Base-by-base conservation (phyloP, 1,284 basidiomycete species). In the Dichomitus squalens region DNA sequence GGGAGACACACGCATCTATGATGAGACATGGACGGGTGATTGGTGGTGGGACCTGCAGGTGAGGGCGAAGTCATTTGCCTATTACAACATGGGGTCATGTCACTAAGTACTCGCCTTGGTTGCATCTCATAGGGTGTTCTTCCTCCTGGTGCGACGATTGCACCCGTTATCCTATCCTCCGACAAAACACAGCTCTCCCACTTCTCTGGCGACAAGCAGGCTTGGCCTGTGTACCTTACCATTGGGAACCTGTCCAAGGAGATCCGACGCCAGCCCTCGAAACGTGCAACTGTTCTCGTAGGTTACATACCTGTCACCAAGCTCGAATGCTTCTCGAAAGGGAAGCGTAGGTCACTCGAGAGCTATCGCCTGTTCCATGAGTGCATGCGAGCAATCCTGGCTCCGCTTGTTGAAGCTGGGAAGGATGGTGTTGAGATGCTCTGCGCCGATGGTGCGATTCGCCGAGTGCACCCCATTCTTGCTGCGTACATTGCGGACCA, bases 41-140 rank as follows among this genome's bases (percentile, higher is more conserved):
- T 79, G 76, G 78, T 79, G 76, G 75, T 75, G 70, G 71, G 55
- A 72, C 0, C 64, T 58, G 0, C 75, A 77, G 66, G 75, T 76
- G 18, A 57, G 64, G 48, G 14, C 7, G 2, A 18, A n/a, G n/a
- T n/a, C n/a, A n/a, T n/a, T n/a, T n/a, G n/a, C n/a, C n/a, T n/a
- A n/a, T n/a, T n/a, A n/a, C n/a, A n/a, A n/a, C n/a, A n/a, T n/a
- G n/a, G n/a, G n/a, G n/a, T n/a, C n/a, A n/a, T n/a, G 27, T 43
- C 16, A 36, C 12, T 2, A 1, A 5, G 34, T 48, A 25, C 18
- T 9, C 7, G 21, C 34, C 6, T 3, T 2, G 31, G 36, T 49
- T 23, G 36, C 47, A 20, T 1, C 8, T 12, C 14, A 7, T 8
- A 57, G 55, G 20, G 20, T 18, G 33, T 2, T 1, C 27, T 61